Evolutionary conservation across 2,329 filamentous ascomycete genomes (phyloP).

Genomic region (Ilyonectria mors-panacis): DNA sequence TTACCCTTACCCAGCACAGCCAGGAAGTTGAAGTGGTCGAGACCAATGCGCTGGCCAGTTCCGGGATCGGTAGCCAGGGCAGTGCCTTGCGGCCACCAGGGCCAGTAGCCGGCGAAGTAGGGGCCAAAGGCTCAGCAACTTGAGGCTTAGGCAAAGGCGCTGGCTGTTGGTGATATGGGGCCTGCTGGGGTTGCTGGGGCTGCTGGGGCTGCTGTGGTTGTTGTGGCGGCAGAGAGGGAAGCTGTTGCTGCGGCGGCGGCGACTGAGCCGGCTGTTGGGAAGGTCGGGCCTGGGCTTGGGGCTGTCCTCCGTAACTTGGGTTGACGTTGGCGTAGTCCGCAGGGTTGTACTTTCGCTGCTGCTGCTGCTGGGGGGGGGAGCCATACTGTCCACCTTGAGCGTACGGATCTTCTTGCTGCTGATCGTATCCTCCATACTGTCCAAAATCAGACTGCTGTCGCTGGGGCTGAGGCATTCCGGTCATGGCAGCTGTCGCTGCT

Average conservation of each 20-base stretch:
- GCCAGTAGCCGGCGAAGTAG: constrained; percentile 35
- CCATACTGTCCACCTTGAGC: constrained; percentile 53
- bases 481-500: constrained; percentile 71
- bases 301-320: constrained; percentile 57
- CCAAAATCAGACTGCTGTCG: constrained; percentile 53
- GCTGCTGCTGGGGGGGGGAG: constrained; percentile 48
- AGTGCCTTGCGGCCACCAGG: constrained; percentile 69
- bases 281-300: constrained; percentile 51
- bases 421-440: constrained; percentile 53
- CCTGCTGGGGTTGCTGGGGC: constrained; percentile 55
- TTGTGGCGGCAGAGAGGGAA: constrained; percentile 55
- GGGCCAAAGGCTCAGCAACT: constrained; percentile 54
- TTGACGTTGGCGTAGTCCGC: constrained; percentile 79
- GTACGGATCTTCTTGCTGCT: constrained; percentile 55
- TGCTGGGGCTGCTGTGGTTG: constrained; percentile 52
- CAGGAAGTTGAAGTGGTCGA: constrained; percentile 99
- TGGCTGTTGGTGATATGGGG: constrained; percentile 49
- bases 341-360: constrained; percentile 82
- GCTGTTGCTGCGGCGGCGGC: constrained; percentile 55
- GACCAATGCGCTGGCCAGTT: constrained; percentile 87
- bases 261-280: constrained; percentile 50
- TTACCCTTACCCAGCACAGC: constrained; percentile 99
- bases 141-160: constrained; percentile 57
- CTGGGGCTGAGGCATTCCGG: constrained; percentile 58
- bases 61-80: constrained; percentile 80